phyloP scores from a whole-genome alignment of 1,284 basidiomycete genomes.

The Lentinus polychrous region DNA sequence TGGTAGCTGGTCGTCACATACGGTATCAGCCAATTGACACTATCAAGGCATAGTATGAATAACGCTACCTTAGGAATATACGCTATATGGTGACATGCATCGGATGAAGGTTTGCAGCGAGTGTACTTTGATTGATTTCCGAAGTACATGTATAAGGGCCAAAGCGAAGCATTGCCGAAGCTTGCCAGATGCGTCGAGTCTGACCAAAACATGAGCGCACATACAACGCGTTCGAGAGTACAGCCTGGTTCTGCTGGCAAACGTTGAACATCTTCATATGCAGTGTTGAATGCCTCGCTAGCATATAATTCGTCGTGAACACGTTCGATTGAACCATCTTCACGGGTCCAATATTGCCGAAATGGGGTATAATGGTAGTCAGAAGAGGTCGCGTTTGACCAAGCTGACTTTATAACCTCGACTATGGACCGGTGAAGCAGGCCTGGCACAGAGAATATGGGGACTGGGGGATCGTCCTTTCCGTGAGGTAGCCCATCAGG shows the following conservation, averaged over 20 bases:
- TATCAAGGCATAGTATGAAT: not conserved
- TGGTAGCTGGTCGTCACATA: conserved; percentile 1
- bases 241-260: not conserved
- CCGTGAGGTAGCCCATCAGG: conserved; percentile 1
- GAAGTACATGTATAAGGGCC: conserved; percentile 26
- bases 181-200: conserved; percentile 23
- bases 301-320: not conserved
- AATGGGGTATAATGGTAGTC: conserved; percentile 7
- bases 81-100: conserved; percentile 24
- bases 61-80: conserved; percentile 24
- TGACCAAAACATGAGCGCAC: conserved; percentile 24
- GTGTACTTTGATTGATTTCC: conserved; percentile 23
- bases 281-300: not conserved
- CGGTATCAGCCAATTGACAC: not conserved
- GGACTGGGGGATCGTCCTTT: not conserved
- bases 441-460: conserved; percentile 8
- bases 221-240: conserved; percentile 17
- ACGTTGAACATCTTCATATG: not conserved
- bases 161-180: conserved; percentile 21
- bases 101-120: not conserved
- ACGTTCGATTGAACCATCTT: not conserved
- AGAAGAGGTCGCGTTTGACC: not conserved
- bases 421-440: conserved; percentile 9
- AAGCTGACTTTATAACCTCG: conserved; percentile 10
- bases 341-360: not conserved